Evolutionary conservation across 2,329 filamentous ascomycete species (phyloP).

Genomic region (Fragosphaeria purpurea): DNA sequence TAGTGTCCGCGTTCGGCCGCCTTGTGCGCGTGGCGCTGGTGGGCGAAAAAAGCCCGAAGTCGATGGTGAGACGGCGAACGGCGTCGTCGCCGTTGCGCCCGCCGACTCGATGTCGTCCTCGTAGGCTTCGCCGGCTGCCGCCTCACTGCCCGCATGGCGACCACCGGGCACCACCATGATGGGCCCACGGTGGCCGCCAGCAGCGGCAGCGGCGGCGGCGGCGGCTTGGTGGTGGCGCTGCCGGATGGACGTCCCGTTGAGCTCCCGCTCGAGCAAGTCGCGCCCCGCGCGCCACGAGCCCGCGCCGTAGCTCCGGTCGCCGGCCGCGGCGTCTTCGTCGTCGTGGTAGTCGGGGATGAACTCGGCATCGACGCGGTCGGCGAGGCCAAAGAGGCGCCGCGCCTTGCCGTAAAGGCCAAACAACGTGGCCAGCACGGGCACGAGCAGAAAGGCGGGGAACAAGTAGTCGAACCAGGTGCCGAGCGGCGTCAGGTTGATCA

Average conservation of each 20-base stretch:
- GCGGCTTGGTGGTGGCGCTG: conserved; percentile 35
- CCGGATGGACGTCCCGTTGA: conserved; percentile 52
- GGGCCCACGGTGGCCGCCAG: conserved; percentile 16
- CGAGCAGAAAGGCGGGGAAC: conserved; percentile 77
- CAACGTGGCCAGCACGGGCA: conserved; percentile 75
- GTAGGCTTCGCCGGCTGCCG: conserved; percentile 15
- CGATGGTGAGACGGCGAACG: conserved; percentile 31
- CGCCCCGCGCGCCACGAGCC: conserved; percentile 88
- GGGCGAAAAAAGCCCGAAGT: conserved; percentile 11
- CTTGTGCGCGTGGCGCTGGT: conserved; percentile 5
- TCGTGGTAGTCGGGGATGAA: conserved; percentile 52
- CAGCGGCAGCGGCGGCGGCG: conserved; percentile 13
- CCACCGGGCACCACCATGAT: conserved; percentile 25
- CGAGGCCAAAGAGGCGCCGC: conserved; percentile 64
- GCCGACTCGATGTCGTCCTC: conserved; percentile 5
- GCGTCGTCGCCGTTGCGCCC: conserved; percentile 28
- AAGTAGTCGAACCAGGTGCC: conserved; percentile 78
- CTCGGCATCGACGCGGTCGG: conserved; percentile 66
- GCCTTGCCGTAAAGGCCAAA: conserved; percentile 85
- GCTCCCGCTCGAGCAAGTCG: conserved; percentile 79
- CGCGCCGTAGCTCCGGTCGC: conserved; percentile 52
- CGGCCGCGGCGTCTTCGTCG: conserved; percentile 52
- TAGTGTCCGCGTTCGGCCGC: conserved; percentile 17
- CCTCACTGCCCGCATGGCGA: conserved; percentile 33
- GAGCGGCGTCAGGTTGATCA: conserved; percentile 74